phyloP scores from a whole-genome alignment of 805 yeast genomes.

The Candida piceae region DNA sequence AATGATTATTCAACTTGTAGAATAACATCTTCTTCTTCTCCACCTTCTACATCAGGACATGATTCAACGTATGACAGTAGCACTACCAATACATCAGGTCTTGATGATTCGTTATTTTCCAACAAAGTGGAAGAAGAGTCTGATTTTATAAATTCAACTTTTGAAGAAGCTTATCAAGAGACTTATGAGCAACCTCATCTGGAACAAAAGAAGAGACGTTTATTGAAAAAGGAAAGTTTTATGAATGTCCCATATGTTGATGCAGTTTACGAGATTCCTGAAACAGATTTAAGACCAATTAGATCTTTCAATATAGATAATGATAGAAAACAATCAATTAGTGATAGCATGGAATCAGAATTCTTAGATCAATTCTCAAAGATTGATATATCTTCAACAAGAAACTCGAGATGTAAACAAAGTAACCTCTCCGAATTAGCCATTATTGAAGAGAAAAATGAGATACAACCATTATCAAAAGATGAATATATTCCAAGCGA shows the following conservation, averaged over 20 bases:
- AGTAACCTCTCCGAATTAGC: conserved; percentile 1
- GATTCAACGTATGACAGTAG: conserved; percentile 1
- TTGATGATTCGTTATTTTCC: conserved; percentile 12
- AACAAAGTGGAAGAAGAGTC: conserved; percentile 6
- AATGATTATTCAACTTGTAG: conserved; percentile 12
- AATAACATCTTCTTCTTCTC: too few species aligned
- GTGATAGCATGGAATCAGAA: not conserved
- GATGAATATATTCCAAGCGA: not conserved
- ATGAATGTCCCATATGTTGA: conserved; percentile 12
- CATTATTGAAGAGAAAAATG: conserved; percentile 5
- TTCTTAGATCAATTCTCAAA: not conserved
- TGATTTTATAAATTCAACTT: conserved; percentile 7
- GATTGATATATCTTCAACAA: not conserved
- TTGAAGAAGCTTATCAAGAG: conserved; percentile 1
- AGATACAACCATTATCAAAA: not conserved
- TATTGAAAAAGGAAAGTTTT: conserved; percentile 29
- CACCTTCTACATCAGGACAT: too few species aligned
- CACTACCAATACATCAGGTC: not conserved
- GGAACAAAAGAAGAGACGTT: conserved; percentile 7
- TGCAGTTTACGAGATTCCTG: conserved; percentile 7
- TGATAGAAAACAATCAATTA: too few species aligned
- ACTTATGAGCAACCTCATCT: not conserved
- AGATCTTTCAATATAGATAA: conserved; percentile 11
- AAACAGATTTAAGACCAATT: conserved; percentile 7
- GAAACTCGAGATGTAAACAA: not conserved